A percentile compares a stretch with the other conserved stretches of the same genome.
Evolutionary conservation across 2,329 filamentous ascomycete genomes (phyloP).

Genomic region (Fusarium verticillioides): DNA sequence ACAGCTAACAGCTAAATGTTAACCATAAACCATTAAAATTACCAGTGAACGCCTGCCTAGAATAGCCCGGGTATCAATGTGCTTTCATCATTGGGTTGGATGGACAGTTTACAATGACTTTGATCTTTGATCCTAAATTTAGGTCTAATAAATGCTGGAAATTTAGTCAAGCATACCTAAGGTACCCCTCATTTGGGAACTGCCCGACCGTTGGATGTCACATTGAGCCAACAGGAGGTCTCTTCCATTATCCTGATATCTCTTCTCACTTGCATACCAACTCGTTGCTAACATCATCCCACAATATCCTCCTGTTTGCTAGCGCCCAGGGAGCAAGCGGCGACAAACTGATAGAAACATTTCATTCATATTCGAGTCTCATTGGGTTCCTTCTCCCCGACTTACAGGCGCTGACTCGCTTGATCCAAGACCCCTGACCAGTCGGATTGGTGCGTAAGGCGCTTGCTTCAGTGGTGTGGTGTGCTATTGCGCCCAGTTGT

Average conservation of each 20-base stretch:
- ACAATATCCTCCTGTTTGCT: constrained; percentile 14
- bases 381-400: constrained; percentile 33
- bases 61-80: not conserved
- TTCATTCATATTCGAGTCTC: constrained; percentile 14
- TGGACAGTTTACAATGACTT: not conserved
- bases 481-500: constrained; percentile 37
- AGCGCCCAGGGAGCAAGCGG: constrained; percentile 28
- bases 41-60: not conserved
- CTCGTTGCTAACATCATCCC: constrained; percentile 3
- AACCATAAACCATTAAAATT: not conserved
- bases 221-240: constrained; percentile 18
- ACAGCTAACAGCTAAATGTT: not conserved
- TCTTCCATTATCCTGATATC: constrained; percentile 5
- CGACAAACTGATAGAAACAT: constrained; percentile 12
- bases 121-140: constrained; percentile 17
- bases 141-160: constrained; percentile 11
- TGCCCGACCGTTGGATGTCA: constrained; percentile 19
- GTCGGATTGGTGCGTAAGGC: constrained; percentile 50
- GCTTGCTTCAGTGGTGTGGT: constrained; percentile 51
- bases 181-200: constrained; percentile 33
- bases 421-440: constrained; percentile 41
- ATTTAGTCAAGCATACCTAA: constrained; percentile 3
- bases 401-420: constrained; percentile 49
- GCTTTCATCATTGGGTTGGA: not conserved
- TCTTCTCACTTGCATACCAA: constrained; percentile 15